These are phyloP conservation scores for Pleurotus giganteus DNA, from an alignment of 768 basidiomycete species.

Conservation along the genomic window DNA sequence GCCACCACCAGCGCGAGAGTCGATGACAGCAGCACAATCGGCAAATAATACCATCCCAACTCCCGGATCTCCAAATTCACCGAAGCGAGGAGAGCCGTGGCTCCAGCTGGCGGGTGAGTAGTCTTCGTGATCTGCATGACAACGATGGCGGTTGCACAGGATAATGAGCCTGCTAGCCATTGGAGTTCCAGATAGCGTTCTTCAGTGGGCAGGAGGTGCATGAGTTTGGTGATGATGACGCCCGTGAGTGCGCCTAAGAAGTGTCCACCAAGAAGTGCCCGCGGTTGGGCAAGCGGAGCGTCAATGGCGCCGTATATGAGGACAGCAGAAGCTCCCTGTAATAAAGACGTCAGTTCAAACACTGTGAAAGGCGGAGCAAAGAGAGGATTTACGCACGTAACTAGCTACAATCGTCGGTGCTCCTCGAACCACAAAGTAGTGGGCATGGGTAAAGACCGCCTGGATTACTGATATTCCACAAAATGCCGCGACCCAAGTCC, in stretches of 20 bases:
- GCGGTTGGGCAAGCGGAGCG: slow-evolving; percentile 51
- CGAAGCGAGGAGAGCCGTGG: slow-evolving; percentile 50
- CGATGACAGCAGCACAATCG: slow-evolving; percentile 48
- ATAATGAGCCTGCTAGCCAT: slow-evolving; percentile 49
- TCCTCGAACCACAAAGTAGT: slow-evolving; percentile 43
- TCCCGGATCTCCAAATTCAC: slow-evolving; percentile 36
- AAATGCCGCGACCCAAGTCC: slow-evolving; percentile 55
- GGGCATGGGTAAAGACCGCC: slow-evolving; percentile 44
- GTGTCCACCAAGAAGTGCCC: slow-evolving; percentile 49
- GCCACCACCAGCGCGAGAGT: slow-evolving; percentile 42
- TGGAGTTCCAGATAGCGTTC: slow-evolving; percentile 37
- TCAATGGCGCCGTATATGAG: slow-evolving; percentile 56
- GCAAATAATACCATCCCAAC: slow-evolving; percentile 53
- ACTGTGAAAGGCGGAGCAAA: neutral
- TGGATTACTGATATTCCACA: slow-evolving; percentile 47
- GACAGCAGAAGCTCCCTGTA: slow-evolving; percentile 53
- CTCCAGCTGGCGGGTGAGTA: slow-evolving; percentile 58
- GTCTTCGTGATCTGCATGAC: slow-evolving; percentile 52
- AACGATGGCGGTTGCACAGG: slow-evolving; percentile 39
- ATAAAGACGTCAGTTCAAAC: neutral
- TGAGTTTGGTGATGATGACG: slow-evolving; percentile 49
- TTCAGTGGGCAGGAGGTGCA: slow-evolving; percentile 41
- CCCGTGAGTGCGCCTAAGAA: slow-evolving; percentile 48
- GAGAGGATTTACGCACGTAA: slow-evolving; percentile 33
- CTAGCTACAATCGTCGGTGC: slow-evolving; percentile 48